Evolutionary conservation across 2,329 filamentous ascomycete species (phyloP), one percentile per base, ranked within the genome.

Genomic region (Pyricularia pennisetigena): DNA sequence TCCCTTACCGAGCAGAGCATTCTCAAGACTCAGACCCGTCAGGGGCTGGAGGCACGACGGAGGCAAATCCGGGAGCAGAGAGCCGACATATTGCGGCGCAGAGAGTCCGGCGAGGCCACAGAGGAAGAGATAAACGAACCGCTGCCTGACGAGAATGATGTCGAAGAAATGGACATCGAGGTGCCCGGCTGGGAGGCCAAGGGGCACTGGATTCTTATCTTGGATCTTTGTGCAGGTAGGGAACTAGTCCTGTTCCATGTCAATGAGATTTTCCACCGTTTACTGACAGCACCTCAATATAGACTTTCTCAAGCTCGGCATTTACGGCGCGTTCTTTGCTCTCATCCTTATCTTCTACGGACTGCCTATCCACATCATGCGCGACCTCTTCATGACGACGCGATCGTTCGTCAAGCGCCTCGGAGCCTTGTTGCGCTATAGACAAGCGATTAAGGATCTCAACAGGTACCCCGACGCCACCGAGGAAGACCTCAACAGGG

Each of bases 181-280:
- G 92, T 97, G 24, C 91, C 94, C 4, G 95, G 94, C 10, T 99
- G 95, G 95, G 93, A 97, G 75, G 89, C 92, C 70, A 99, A 98
- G 81, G 93, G 95, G 54, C 91, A 95, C 73, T 98, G 91, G 86
- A 84, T 97, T 16, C 88, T 99, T 72, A 93, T 90, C 74, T 83
- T 98, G 69, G 94, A 99, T 76, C 85, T 99, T 23, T 78, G 90
- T 62, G 93, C 91, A 65, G 90, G 90, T 92, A 82, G 78, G 86
- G 49, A n/a, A 14, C 41, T n/a, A 54, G 7, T 54, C 12, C 41
- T 3, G 32, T 41, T n/a, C 16, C 41, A 54, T 54, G 20, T 14
- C 41, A 54, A 54, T 61, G 28, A 26, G 29, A 24, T 66, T 30
- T 16, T 10, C 23, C 49, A 29, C 35, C 30, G n/a, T 59, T 24